Percentiles rank a stretch among this genome's conserved stretches.
Evolutionary conservation across 805 yeast genomes (phyloP).

Genomic region (Kodamaea fukazawae): DNA sequence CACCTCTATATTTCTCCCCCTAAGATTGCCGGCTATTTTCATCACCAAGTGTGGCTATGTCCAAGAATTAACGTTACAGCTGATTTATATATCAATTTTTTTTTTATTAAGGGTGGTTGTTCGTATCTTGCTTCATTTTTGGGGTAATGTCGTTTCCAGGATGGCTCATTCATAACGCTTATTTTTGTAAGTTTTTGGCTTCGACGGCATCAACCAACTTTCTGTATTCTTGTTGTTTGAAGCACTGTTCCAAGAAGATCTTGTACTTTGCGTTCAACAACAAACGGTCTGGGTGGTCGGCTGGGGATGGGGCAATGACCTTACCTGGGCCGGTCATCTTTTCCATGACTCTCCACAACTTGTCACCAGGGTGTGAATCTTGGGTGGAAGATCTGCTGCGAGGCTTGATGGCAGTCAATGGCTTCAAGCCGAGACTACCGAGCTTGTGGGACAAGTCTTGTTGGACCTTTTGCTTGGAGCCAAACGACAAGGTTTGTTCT

Average conservation of each 20-base stretch:
- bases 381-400: slow-evolving; percentile 9
- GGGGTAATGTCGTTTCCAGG: no score
- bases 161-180: no score
- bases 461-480: slow-evolving; percentile 54
- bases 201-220: slow-evolving; percentile 56
- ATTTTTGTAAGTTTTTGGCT: slow-evolving; percentile 3
- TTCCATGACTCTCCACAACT: slow-evolving; percentile 85
- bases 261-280: slow-evolving; percentile 77
- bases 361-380: slow-evolving; percentile 46
- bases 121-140: no score
- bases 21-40: no score
- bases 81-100: no score
- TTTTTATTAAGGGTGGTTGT: no score
- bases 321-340: slow-evolving; percentile 79
- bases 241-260: slow-evolving; percentile 85
- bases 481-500: slow-evolving; percentile 55
- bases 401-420: slow-evolving; percentile 32
- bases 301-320: slow-evolving; percentile 66
- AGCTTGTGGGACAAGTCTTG: slow-evolving; percentile 49
- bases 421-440: slow-evolving; percentile 34
- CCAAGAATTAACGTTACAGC: no score
- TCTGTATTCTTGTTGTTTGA: slow-evolving; percentile 76
- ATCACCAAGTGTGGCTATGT: no score
- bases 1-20: no score
- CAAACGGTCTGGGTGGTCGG: slow-evolving; percentile 59